Conservation (phyloP, 2,329 filamentous ascomycete genomes). For the Hypoxylon sp. region DNA sequence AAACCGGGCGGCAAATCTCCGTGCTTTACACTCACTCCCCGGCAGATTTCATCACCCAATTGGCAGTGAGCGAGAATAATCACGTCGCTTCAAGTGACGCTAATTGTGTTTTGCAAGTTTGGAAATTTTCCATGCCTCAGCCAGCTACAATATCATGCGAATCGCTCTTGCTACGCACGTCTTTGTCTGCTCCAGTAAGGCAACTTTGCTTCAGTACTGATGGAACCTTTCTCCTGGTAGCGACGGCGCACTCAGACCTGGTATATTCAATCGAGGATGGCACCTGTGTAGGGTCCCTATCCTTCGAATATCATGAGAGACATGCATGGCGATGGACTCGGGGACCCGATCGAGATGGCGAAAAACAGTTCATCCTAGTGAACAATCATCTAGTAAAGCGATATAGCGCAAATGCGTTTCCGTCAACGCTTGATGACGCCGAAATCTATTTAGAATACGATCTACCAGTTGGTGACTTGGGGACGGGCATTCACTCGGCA, state of each 20-base stretch:
- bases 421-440: neutral
- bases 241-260: neutral
- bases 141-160: neutral
- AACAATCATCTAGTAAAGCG: neutral
- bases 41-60: neutral
- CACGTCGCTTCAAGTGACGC: conserved; percentile 4
- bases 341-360: neutral
- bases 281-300: neutral
- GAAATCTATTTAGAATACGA: conserved; percentile 4
- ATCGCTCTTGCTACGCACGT: neutral
- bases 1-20: conserved; percentile 4
- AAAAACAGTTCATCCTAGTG: conserved; percentile 4
- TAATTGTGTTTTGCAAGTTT: neutral
- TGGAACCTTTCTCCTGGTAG: neutral
- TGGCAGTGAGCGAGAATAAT: conserved; percentile 1
- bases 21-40: conserved; percentile 3
- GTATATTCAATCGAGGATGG: conserved; percentile 10
- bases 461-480: neutral
- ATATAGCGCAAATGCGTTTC: conserved; percentile 16
- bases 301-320: conserved; percentile 1
- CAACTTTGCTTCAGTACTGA: conserved; percentile 12
- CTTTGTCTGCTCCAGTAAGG: neutral
- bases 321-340: conserved; percentile 11
- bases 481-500: conserved; percentile 4
- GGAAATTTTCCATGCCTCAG: neutral